Conservation (phyloP, 441 rosid species). For the Populus trichocarpa region DNA sequence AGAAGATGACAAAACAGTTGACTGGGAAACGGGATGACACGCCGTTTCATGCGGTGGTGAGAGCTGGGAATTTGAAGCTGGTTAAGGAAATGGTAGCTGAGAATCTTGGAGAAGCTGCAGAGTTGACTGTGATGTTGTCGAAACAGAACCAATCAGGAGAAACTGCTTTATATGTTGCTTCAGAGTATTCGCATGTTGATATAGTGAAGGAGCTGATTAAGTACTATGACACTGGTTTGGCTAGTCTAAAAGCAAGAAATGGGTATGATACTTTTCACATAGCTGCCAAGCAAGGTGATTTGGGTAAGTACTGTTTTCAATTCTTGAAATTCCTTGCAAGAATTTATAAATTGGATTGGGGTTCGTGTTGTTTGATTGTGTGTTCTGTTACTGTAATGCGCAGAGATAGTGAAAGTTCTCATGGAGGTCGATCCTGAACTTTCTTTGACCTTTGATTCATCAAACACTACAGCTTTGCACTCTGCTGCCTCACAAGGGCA, state of each 20-base stretch:
- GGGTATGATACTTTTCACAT: slow-evolving; percentile 81
- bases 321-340: neutral
- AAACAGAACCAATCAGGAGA: slow-evolving; percentile 80
- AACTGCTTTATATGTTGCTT: slow-evolving; percentile 67
- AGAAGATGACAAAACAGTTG: slow-evolving; percentile 65
- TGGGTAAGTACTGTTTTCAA: slow-evolving; percentile 40
- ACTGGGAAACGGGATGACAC: slow-evolving; percentile 74
- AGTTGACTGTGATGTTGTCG: slow-evolving; percentile 43
- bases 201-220: slow-evolving; percentile 63
- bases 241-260: slow-evolving; percentile 59
- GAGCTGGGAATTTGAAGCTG: slow-evolving; percentile 51
- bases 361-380: neutral
- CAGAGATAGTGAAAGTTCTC: slow-evolving; percentile 57
- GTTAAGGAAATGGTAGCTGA: slow-evolving; percentile 41
- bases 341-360: neutral
- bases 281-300: slow-evolving; percentile 79
- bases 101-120: slow-evolving; percentile 23
- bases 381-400: slow-evolving; percentile 20
- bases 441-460: slow-evolving; percentile 73
- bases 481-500: slow-evolving; percentile 89
- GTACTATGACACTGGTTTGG: slow-evolving; percentile 45
- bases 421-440: slow-evolving; percentile 59
- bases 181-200: slow-evolving; percentile 59
- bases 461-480: slow-evolving; percentile 78
- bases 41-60: slow-evolving; percentile 56